Base-by-base conservation (phyloP, 2,329 filamentous ascomycete genomes). In the Fusarium lyarnte region DNA sequence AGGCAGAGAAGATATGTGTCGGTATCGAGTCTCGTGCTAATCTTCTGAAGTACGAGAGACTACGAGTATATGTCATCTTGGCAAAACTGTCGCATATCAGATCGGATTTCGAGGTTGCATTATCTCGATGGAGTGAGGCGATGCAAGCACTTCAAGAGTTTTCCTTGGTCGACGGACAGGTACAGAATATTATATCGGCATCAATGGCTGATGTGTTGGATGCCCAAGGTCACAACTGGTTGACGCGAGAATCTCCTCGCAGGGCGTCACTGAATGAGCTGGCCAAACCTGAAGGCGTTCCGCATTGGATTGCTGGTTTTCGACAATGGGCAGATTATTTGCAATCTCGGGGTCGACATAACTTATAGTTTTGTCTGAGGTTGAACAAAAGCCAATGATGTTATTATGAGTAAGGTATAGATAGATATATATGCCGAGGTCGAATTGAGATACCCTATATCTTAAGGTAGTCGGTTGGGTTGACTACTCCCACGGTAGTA, bases 61-160 rank as follows among this genome's bases (percentile, higher is more conserved):
- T 76, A 31, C 70, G 73, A 23, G 45, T 70, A 9, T 39, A 70
- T 39, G 64, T 75, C 47, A 70, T 67, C 16, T 45, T 76, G 58
- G 73, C 68, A 8, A 75, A 75, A 36, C 51, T 74, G 17, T 68
- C 68, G 17, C 71, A 74, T 27, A 58, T 68, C 17, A 69, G 65
- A 58, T 74, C 63, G 27, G 71, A 73, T 23, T 53, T 61, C 21
- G 71, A 74, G 29, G 43, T 59, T 36, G 71, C 71, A 27, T 47
- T 73, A 8, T 72, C 71, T n/a, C 58, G 55, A 39, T 73, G 71
- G 71, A 73, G 71, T 36, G 71, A 73, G 36, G 71, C 71, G 16
- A 72, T 73, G 71, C 66, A 74, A 23, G 67, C 71, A 39, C 43
- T 73, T 29, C 70, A 74, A n/a, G 72, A 69, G 23, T 73, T 74